Conservation (phyloP, 2,329 filamentous ascomycete genomes). For the Lecanicillium sp. region DNA sequence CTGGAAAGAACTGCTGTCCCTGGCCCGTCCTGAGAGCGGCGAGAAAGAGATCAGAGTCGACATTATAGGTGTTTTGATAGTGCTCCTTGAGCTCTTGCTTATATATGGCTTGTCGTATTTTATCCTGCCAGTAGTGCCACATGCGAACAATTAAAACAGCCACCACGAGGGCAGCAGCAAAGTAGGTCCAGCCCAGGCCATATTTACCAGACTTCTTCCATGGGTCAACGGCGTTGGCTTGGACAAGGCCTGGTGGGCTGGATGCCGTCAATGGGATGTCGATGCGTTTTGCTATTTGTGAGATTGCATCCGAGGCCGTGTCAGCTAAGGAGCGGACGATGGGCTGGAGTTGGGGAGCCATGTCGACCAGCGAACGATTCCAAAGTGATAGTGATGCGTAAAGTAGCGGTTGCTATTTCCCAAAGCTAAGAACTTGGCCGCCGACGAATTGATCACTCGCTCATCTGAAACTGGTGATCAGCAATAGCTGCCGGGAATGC, state of each 20-base stretch:
- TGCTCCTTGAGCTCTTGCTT: slow-evolving; percentile 70
- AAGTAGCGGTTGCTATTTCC: no score
- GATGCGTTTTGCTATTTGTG: slow-evolving; percentile 44
- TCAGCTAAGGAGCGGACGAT: neutral
- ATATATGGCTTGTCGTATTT: slow-evolving; percentile 80
- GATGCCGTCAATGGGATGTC: slow-evolving; percentile 50
- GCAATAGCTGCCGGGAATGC: no score
- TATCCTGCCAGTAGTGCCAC: slow-evolving; percentile 90
- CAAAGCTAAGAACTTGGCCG: no score
- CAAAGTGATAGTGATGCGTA: no score
- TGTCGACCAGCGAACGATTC: slow-evolving; percentile 2
- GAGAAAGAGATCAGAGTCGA: slow-evolving; percentile 39
- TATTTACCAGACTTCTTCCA: slow-evolving; percentile 81
- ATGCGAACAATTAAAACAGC: slow-evolving; percentile 61
- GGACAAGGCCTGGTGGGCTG: slow-evolving; percentile 52
- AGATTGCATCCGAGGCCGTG: slow-evolving; percentile 16
- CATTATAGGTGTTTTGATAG: slow-evolving; percentile 44
- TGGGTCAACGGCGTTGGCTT: slow-evolving; percentile 62
- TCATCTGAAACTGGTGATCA: no score
- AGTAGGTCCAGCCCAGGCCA: slow-evolving; percentile 80
- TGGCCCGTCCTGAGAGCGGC: slow-evolving; percentile 39
- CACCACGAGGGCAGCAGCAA: slow-evolving; percentile 64
- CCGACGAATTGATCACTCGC: no score
- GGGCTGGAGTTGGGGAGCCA: slow-evolving; percentile 1
- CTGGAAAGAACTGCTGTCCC: slow-evolving; percentile 68